Evolutionary conservation across 1,284 basidiomycete genomes (phyloP).

Genomic region (Apiotrichum gracile): DNA sequence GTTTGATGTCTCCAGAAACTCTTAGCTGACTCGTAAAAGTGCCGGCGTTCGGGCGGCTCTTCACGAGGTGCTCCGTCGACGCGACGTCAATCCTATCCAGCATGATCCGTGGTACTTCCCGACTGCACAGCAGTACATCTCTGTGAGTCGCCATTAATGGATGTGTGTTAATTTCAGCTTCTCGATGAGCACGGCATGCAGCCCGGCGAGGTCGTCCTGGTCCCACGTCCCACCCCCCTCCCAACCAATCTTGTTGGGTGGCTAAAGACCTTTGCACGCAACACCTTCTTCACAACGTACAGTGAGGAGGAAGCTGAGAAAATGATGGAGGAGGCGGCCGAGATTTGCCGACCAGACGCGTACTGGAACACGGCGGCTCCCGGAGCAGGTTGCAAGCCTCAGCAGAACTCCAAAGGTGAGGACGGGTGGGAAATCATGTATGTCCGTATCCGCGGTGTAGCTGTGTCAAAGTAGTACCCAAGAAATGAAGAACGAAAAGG

Average conservation of each 20-base stretch:
- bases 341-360: slow-evolving; percentile 57
- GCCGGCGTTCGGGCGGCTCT: slow-evolving; percentile 58
- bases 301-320: slow-evolving; percentile 54
- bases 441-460: slow-evolving; percentile 59
- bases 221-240: slow-evolving; percentile 65
- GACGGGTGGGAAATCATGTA: slow-evolving; percentile 69
- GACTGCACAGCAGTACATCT: slow-evolving; percentile 58
- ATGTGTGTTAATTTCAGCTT: slow-evolving; percentile 48
- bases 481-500: neutral
- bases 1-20: neutral
- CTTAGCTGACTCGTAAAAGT: slow-evolving; percentile 1
- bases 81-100: slow-evolving; percentile 56
- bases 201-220: slow-evolving; percentile 56
- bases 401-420: slow-evolving; percentile 12
- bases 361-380: slow-evolving; percentile 40
- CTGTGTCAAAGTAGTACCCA: slow-evolving; percentile 7
- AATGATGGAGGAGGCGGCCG: slow-evolving; percentile 62
- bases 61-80: slow-evolving; percentile 54
- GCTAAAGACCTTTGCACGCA: slow-evolving; percentile 62
- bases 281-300: slow-evolving; percentile 55
- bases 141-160: slow-evolving; percentile 46
- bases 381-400: slow-evolving; percentile 17
- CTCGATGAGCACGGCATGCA: slow-evolving; percentile 56
- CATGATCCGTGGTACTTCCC: slow-evolving; percentile 82
- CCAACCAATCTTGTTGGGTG: slow-evolving; percentile 59